Percentiles rank a stretch among this genome's conserved stretches.
Evolutionary conservation across 148 eudicot species (phyloP).

Genomic region (Heliosperma pusillum): DNA sequence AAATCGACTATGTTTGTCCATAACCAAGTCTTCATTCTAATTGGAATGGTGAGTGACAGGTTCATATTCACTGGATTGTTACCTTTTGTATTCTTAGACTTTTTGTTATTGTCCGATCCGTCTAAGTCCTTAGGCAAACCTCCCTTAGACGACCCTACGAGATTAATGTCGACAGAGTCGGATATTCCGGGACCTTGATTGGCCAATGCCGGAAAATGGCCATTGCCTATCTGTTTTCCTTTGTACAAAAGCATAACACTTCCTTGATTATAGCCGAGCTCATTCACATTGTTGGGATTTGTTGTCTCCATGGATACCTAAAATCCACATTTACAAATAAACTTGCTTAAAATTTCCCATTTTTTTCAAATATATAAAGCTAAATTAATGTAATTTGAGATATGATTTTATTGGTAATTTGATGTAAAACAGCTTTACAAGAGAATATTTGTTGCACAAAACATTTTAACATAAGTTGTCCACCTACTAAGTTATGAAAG

Average conservation of each 20-base stretch:
- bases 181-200: conserved; percentile 25
- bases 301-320: conserved; percentile 28
- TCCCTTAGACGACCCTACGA: conserved; percentile 18
- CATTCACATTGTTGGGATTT: conserved; percentile 44
- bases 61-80: conserved; percentile 22
- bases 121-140: conserved; percentile 32
- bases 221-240: conserved; percentile 36
- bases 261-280: conserved; percentile 32
- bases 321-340: no score
- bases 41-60: conserved; percentile 24
- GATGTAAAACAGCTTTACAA: no score
- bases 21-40: conserved; percentile 47
- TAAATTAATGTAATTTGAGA: no score
- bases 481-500: no score
- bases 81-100: conserved; percentile 3
- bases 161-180: conserved; percentile 21
- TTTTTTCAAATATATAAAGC: no score
- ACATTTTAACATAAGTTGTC: no score
- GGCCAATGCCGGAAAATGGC: conserved; percentile 25
- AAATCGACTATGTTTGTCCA: conserved; percentile 17
- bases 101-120: not conserved
- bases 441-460: no score
- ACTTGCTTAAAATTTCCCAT: no score
- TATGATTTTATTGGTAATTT: no score
- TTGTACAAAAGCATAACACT: conserved; percentile 26